Evolutionary conservation across 352 stramenopile species (phyloP).

Genomic region (Pythium aquatile): DNA sequence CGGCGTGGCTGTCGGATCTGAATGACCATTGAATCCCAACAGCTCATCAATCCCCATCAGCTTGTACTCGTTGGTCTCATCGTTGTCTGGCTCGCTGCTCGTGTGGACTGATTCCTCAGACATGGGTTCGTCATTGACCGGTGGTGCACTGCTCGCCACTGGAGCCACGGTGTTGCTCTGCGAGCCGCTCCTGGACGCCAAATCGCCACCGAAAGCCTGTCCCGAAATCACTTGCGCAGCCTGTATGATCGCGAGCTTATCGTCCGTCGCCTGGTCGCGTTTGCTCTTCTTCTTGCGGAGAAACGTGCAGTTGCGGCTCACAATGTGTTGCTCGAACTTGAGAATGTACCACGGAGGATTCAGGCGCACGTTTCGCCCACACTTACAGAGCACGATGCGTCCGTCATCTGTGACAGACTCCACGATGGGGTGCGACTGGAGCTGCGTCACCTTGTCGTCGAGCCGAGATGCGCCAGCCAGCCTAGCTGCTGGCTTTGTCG

Average conservation of each 20-base stretch:
- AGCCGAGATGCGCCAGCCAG: slow-evolving; percentile 34
- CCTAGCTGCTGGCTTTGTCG: not conserved
- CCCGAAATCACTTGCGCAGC: slow-evolving; percentile 8
- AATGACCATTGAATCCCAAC: not conserved
- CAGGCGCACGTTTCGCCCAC: slow-evolving; percentile 61
- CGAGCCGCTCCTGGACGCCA: not conserved
- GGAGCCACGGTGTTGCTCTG: too few species aligned
- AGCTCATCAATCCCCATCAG: not conserved
- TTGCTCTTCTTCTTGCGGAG: slow-evolving; percentile 36
- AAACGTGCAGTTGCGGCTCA: slow-evolving; percentile 77
- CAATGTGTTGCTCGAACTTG: slow-evolving; percentile 85
- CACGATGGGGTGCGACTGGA: slow-evolving; percentile 62
- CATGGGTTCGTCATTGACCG: not conserved
- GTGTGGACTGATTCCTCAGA: not conserved
- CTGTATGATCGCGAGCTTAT: slow-evolving; percentile 13
- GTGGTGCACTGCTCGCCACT: not conserved
- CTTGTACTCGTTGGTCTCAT: not conserved
- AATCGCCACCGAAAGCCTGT: not conserved
- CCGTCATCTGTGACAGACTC: slow-evolving; percentile 45
- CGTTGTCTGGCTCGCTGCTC: not conserved
- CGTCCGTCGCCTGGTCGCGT: slow-evolving; percentile 14
- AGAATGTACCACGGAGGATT: slow-evolving; percentile 86
- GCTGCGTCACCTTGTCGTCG: slow-evolving; percentile 61
- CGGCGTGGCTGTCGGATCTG: not conserved
- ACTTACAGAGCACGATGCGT: slow-evolving; percentile 61